These are phyloP conservation scores for Solanum raphanifolium DNA, from an alignment of 257 asterid species.

Conservation along the genomic window DNA sequence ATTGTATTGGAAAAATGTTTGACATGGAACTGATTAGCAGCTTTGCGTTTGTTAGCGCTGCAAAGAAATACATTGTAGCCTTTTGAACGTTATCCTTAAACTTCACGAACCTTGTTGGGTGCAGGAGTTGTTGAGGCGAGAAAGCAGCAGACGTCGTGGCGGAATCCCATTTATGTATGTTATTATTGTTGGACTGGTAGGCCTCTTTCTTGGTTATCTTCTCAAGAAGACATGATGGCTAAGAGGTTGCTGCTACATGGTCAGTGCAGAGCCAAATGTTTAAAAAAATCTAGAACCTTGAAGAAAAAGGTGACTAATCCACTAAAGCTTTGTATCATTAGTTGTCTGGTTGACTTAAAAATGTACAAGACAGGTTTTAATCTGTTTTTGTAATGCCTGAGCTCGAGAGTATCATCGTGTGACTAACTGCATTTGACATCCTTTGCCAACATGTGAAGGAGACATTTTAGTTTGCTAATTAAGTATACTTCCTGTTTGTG, in stretches of 20 bases:
- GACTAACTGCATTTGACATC: slow-evolving; percentile 17
- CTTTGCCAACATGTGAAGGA: neutral
- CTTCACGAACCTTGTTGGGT: neutral
- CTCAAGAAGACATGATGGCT: slow-evolving; percentile 49
- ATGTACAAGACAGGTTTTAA: slow-evolving; percentile 25
- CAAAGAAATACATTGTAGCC: neutral
- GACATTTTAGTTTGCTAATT: neutral
- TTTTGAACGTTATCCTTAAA: neutral
- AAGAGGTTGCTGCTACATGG: slow-evolving; percentile 7
- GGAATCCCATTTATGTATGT: slow-evolving; percentile 66
- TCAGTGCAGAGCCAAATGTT: slow-evolving; percentile 13
- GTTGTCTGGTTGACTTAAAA: slow-evolving; percentile 38
- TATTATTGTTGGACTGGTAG: slow-evolving; percentile 52
- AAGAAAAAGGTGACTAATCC: slow-evolving; percentile 19
- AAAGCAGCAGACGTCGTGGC: slow-evolving; percentile 37
- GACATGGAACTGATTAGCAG: neutral
- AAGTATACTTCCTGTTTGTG: neutral
- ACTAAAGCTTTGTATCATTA: slow-evolving; percentile 35
- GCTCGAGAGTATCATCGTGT: slow-evolving; percentile 34
- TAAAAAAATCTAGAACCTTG: slow-evolving; percentile 23
- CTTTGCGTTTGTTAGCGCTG: neutral
- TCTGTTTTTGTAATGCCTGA: slow-evolving; percentile 35
- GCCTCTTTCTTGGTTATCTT: slow-evolving; percentile 69
- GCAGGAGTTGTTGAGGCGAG: slow-evolving; percentile 75
- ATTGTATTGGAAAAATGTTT: neutral